Base-by-base conservation (phyloP, 495 filamentous ascomycete species). In the Penicillium waksmanii region DNA sequence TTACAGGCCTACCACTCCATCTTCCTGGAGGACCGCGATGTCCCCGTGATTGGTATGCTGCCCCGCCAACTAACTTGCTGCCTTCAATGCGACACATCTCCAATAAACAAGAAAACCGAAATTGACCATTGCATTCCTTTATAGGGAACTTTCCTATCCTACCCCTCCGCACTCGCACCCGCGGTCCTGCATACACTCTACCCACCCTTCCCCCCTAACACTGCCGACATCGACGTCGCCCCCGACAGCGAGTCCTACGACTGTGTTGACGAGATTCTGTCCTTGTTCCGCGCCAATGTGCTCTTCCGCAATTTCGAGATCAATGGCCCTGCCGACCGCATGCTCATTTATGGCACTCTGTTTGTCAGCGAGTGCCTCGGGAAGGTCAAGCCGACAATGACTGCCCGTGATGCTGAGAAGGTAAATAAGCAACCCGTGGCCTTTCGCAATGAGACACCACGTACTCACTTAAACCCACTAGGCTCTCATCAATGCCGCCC, bases 301-400 rank as follows among this genome's bases (percentile, higher is more conserved):
- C 87, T 98, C 70, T 98, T 98, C 82, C 89, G 96, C 64, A 98
- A 98, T 82, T 98, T 98, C 70, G 96, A 97, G 82, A 96, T 98
- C 85, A 93, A 96, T 71, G 95, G 95, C 17, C 91, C 92, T 33
- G 95, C 95, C 55, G 95, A 98, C 77, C 85, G 96, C 47, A 85
- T 96, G 72, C 80, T 98, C 58, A 95, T 98, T 65, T 98, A 98
- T 77, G 93, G 94, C 53, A 98, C 96, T 68, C 82, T 97, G 62
- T 97, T 93, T 77, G 80, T 98, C 64, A 91, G 85, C 68, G 93
- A 97, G 69, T 92, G 90, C 61, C 80, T 98, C 71, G 76, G 81
- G 57, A 94, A 93, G 83, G 88, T 98, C 65, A 89, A 87, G 77
- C 87, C 91, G 42, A 75, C 67, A 9, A 89, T 89, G 87, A 75